Percentiles rank a stretch among this genome's conserved stretches.
Evolutionary conservation across 176 grass and related monocot species (phyloP).

Genomic region (Bothriochloa decipiens): DNA sequence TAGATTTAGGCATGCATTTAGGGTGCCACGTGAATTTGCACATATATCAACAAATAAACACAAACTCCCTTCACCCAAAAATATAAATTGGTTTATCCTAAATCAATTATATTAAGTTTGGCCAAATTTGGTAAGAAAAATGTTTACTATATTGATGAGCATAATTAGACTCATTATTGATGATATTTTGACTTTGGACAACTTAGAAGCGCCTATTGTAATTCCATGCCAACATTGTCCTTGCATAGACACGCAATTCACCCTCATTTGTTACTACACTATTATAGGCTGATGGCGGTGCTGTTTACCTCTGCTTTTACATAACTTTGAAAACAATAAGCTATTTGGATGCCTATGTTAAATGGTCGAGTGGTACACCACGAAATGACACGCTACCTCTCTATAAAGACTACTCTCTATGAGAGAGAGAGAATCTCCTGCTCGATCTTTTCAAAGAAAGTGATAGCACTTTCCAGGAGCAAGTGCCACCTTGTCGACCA

Average conservation of each 20-base stretch:
- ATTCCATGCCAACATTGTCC: not conserved
- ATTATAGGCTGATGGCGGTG: not conserved
- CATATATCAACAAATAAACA: too few species aligned
- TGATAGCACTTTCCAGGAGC: slow-evolving; percentile 51
- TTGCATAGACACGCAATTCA: not conserved
- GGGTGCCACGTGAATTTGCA: not conserved
- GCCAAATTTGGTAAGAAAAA: too few species aligned
- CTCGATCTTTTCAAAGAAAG: slow-evolving; percentile 54
- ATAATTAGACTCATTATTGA: too few species aligned
- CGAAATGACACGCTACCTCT: slow-evolving; percentile 27
- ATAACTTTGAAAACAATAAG: not conserved
- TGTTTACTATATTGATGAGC: too few species aligned
- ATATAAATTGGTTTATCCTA: too few species aligned
- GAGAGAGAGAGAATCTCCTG: slow-evolving; percentile 37
- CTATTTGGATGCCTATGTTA: not conserved
- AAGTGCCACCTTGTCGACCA: slow-evolving; percentile 49
- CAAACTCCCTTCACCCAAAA: too few species aligned
- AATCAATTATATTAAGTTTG: too few species aligned
- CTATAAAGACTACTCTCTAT: slow-evolving; percentile 21
- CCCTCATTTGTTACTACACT: not conserved
- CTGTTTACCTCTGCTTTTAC: not conserved
- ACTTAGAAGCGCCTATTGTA: too few species aligned
- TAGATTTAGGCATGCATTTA: not conserved
- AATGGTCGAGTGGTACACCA: slow-evolving; percentile 24
- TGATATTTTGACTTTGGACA: too few species aligned